Percentiles rank a stretch among this genome's conserved stretches.
These are phyloP conservation scores for Cyclotella distinguenda DNA, from an alignment of 108 stramenopile species.

Conservation along the genomic window DNA sequence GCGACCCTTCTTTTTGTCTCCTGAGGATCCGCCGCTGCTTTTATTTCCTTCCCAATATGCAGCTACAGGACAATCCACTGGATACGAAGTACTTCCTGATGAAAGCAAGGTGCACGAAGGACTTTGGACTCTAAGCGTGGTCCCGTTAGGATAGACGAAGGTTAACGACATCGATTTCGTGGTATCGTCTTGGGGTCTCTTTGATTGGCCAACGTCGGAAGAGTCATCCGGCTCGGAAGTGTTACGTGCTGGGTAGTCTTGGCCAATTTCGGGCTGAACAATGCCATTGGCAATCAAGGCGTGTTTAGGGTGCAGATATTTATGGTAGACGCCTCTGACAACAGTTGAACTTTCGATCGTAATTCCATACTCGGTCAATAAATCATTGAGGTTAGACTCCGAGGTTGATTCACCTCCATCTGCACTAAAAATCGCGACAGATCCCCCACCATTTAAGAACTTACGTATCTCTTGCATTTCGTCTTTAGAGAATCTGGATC, in stretches of 20 bases:
- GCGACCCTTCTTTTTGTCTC: constrained; percentile 39
- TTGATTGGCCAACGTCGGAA: not conserved
- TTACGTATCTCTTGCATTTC: constrained; percentile 49
- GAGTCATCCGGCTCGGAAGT: not conserved
- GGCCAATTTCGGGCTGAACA: constrained; percentile 61
- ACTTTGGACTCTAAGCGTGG: constrained; percentile 61
- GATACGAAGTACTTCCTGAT: constrained; percentile 76
- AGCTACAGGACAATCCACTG: constrained; percentile 74
- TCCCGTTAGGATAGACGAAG: constrained; percentile 83
- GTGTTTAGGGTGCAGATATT: constrained; percentile 83
- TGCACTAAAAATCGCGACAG: constrained; percentile 53
- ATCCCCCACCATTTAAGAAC: constrained; percentile 64
- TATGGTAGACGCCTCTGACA: constrained; percentile 65
- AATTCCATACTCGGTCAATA: constrained; percentile 71
- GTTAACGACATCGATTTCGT: constrained; percentile 37
- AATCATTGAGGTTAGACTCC: constrained; percentile 70
- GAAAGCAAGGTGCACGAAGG: constrained; percentile 65
- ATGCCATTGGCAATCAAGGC: constrained; percentile 74
- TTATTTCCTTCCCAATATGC: constrained; percentile 61
- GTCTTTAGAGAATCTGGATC: constrained; percentile 43
- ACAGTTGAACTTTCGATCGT: constrained; percentile 54
- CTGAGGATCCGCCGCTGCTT: not conserved
- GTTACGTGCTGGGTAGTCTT: constrained; percentile 9
- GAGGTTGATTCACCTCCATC: constrained; percentile 63
- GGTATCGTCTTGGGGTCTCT: constrained; percentile 16